These are phyloP conservation scores for Backusella tuberculispora DNA, from an alignment of 192 early-diverging fungal genomes.

Conservation along the genomic window DNA sequence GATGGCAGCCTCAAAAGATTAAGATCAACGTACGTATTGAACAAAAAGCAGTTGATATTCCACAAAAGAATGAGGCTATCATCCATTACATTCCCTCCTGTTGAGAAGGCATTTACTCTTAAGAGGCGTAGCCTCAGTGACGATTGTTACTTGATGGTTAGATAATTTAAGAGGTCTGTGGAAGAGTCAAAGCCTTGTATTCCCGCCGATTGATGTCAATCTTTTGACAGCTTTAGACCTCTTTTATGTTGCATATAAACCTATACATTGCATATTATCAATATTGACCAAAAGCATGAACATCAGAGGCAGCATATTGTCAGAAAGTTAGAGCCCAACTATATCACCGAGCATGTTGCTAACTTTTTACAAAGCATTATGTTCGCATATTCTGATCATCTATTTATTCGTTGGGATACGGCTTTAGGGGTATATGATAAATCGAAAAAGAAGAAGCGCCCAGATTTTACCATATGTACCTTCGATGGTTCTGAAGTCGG, in stretches of 20 bases:
- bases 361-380: not conserved
- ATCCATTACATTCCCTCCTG: not conserved
- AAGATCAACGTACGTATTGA: not conserved
- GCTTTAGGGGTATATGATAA: too few species aligned
- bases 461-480: too few species aligned
- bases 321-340: not conserved
- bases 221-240: not conserved
- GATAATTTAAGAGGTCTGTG: not conserved
- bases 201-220: not conserved
- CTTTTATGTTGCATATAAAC: conserved; percentile 4
- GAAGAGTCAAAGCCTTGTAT: conserved; percentile 13
- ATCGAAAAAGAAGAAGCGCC: too few species aligned
- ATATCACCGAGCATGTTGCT: not conserved
- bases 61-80: not conserved
- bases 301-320: too few species aligned
- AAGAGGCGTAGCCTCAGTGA: not conserved
- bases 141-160: conserved; percentile 4
- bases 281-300: not conserved
- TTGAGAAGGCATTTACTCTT: not conserved
- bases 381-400: too few species aligned
- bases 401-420: too few species aligned
- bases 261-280: conserved; percentile 1
- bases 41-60: conserved; percentile 5
- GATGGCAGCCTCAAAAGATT: not conserved
- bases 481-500: too few species aligned